phyloP scores from a whole-genome alignment of 495 filamentous ascomycete genomes.

The Daldinia vernicosa region DNA sequence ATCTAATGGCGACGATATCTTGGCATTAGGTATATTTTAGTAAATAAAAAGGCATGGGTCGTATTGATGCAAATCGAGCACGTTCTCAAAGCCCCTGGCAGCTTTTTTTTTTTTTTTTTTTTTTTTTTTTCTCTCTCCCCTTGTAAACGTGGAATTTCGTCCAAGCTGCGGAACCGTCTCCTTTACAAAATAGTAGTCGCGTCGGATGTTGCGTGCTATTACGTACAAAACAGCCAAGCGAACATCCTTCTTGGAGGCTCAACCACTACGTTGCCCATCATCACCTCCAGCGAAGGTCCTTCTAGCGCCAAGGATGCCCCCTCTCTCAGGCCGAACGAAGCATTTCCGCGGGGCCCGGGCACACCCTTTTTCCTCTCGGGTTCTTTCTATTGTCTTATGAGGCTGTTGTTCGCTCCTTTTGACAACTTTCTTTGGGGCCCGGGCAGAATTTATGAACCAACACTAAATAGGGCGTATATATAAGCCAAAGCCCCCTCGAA shows the following conservation, averaged over 20 bases:
- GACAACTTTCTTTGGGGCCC: not conserved
- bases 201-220: constrained; percentile 42
- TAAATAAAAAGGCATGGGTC: constrained; percentile 35
- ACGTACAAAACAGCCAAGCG: constrained; percentile 47
- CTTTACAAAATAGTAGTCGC: constrained; percentile 39
- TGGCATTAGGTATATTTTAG: constrained; percentile 46
- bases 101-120: too few species aligned
- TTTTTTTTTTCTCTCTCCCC: too few species aligned
- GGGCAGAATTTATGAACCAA: constrained; percentile 7
- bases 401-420: constrained; percentile 4
- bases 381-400: constrained; percentile 15
- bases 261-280: constrained; percentile 33
- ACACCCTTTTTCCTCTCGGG: not conserved
- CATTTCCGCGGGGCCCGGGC: constrained; percentile 41
- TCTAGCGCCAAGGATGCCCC: constrained; percentile 39
- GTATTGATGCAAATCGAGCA: constrained; percentile 15
- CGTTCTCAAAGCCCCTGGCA: constrained; percentile 27
- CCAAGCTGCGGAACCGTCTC: constrained; percentile 9
- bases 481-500: not conserved
- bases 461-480: constrained; percentile 16
- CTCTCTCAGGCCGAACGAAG: constrained; percentile 26
- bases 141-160: constrained; percentile 4
- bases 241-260: constrained; percentile 38
- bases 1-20: constrained; percentile 35
- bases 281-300: constrained; percentile 26